Evolutionary conservation across 805 yeast species (phyloP).

Genomic region (Kodamaea neixiangensis): DNA sequence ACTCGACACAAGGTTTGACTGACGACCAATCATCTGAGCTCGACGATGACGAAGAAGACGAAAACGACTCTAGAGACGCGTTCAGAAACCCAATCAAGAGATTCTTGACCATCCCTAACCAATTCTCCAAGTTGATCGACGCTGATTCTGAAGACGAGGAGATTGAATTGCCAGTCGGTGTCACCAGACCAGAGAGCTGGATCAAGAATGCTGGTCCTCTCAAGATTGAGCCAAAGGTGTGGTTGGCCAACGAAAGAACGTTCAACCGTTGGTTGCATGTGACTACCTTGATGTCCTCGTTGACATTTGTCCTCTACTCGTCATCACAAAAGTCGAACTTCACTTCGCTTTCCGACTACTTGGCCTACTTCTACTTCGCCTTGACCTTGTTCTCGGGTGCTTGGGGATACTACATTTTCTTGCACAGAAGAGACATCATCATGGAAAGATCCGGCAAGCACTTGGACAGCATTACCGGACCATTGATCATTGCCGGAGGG

Average conservation of each 20-base stretch:
- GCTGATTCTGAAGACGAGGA: conserved; percentile 85
- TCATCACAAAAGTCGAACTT: conserved; percentile 70
- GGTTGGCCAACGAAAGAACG: conserved; percentile 98
- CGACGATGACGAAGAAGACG: conserved; percentile 35
- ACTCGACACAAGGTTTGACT: conserved; percentile 13
- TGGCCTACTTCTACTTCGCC: conserved; percentile 80
- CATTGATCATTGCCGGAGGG: conserved; percentile 73
- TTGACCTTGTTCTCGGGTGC: conserved; percentile 79
- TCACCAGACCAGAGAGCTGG: conserved; percentile 72
- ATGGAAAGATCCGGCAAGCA: conserved; percentile 82
- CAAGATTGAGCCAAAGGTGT: conserved; percentile 95
- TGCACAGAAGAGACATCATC: conserved; percentile 69
- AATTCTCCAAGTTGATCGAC: conserved; percentile 47
- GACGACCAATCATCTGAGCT: conserved; percentile 32
- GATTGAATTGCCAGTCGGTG: conserved; percentile 85
- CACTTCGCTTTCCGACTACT: conserved; percentile 58
- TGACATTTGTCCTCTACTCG: conserved; percentile 82
- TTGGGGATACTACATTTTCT: conserved; percentile 87
- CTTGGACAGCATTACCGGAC: conserved; percentile 88
- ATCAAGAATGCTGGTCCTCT: conserved; percentile 89
- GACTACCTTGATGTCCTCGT: conserved; percentile 76
- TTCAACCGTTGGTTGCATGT: conserved; percentile 94
- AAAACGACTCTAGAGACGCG: conserved; percentile 15
- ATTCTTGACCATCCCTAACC: conserved; percentile 28
- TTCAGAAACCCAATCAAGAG: conserved; percentile 19